A percentile compares a stretch with the other conserved stretches of the same genome.
Conservation (phyloP, 2,329 filamentous ascomycete species). For the Penicillium sp. region DNA sequence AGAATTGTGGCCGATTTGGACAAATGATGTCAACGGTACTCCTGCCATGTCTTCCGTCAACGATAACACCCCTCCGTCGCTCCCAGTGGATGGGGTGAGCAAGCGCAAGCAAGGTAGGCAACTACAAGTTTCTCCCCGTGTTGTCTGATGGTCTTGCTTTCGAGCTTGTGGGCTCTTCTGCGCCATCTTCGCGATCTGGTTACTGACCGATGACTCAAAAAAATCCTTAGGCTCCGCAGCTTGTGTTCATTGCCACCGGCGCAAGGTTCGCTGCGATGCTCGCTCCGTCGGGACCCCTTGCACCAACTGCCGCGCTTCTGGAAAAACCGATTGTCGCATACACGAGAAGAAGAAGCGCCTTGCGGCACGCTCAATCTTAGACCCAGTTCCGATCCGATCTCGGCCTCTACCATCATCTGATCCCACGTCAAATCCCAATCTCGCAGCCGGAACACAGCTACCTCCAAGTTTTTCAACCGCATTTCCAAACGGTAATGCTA, state of each 20-base stretch:
- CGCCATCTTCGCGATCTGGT: not conserved
- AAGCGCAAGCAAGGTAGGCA: constrained; percentile 40
- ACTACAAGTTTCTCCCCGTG: not conserved
- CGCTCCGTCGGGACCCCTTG: constrained; percentile 48
- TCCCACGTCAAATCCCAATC: constrained; percentile 20
- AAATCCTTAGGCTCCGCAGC: constrained; percentile 40
- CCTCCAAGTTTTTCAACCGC: constrained; percentile 29
- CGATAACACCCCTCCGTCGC: constrained; percentile 32
- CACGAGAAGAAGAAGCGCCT: constrained; percentile 52
- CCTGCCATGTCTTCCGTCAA: constrained; percentile 39
- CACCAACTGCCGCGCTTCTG: constrained; percentile 47
- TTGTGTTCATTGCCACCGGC: constrained; percentile 49
- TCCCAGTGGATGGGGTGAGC: constrained; percentile 35
- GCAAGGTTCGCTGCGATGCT: constrained; percentile 53
- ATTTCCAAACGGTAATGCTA: constrained; percentile 22
- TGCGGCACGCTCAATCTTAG: constrained; percentile 39
- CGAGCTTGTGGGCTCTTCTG: not conserved
- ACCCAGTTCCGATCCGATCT: constrained; percentile 48
- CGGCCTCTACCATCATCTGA: constrained; percentile 34
- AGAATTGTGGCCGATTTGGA: constrained; percentile 22
- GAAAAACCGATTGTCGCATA: constrained; percentile 44
- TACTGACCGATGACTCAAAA: constrained; percentile 17
- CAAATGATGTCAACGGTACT: constrained; percentile 28
- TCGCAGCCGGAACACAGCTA: constrained; percentile 18
- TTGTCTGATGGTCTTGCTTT: not conserved